phyloP scores from a whole-genome alignment of 192 early-diverging fungal genomes.

The Linnemannia exigua region DNA sequence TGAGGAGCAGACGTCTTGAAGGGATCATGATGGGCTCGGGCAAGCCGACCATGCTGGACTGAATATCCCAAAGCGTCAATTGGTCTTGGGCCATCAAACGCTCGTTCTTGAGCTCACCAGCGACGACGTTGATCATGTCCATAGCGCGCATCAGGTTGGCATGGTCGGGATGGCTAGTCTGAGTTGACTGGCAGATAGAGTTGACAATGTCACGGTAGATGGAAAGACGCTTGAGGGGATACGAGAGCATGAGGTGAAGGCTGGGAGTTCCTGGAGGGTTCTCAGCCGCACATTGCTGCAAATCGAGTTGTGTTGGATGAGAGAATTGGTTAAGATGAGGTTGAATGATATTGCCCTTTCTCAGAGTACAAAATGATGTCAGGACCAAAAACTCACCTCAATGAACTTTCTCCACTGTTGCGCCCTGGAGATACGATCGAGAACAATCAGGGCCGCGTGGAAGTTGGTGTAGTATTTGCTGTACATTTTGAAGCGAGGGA shows the following conservation, averaged over 20 bases:
- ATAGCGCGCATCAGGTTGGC: slow-evolving; percentile 36
- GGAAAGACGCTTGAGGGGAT: slow-evolving; percentile 38
- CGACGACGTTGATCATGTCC: slow-evolving; percentile 25
- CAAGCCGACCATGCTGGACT: slow-evolving; percentile 35
- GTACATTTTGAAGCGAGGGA: slow-evolving; percentile 51
- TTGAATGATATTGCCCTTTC: neutral
- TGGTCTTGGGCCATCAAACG: slow-evolving; percentile 38
- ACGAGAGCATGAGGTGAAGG: slow-evolving; percentile 45
- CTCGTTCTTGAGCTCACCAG: slow-evolving; percentile 28
- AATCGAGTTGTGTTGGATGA: neutral
- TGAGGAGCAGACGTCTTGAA: slow-evolving; percentile 34
- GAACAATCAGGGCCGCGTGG: slow-evolving; percentile 33
- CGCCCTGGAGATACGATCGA: slow-evolving; percentile 50
- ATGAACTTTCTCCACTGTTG: slow-evolving; percentile 47
- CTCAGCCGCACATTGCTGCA: slow-evolving; percentile 36
- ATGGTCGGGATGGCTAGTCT: slow-evolving; percentile 44
- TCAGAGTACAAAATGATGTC: neutral
- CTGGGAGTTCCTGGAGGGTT: slow-evolving; percentile 49
- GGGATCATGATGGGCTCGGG: slow-evolving; percentile 54
- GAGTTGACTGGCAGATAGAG: slow-evolving; percentile 39
- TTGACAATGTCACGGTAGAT: slow-evolving; percentile 38
- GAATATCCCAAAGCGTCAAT: slow-evolving; percentile 45
- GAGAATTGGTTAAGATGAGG: neutral
- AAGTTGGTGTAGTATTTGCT: slow-evolving; percentile 54
- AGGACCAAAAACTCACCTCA: slow-evolving; percentile 23